Percentiles rank a stretch among this genome's conserved stretches.
phyloP scores from a whole-genome alignment of 2,329 filamentous ascomycete species.

The Calonectria ilicicola region DNA sequence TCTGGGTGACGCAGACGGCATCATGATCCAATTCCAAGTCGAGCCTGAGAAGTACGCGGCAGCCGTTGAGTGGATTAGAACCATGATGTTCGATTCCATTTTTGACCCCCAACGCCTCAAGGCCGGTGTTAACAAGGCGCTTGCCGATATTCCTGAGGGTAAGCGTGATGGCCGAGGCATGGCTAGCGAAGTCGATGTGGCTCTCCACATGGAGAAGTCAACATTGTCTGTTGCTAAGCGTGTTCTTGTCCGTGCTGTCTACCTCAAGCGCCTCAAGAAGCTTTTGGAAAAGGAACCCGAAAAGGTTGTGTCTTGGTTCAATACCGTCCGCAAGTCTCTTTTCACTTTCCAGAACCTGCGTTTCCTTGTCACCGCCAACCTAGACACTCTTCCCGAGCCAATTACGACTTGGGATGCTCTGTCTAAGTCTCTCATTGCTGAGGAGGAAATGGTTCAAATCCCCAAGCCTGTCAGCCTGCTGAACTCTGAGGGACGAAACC shows the following conservation, averaged over 20 bases:
- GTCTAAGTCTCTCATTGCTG: slow-evolving; percentile 53
- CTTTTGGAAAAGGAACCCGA: slow-evolving; percentile 82
- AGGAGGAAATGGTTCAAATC: slow-evolving; percentile 73
- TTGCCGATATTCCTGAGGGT: slow-evolving; percentile 90
- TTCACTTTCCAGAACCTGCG: slow-evolving; percentile 90
- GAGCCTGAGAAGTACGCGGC: slow-evolving; percentile 89
- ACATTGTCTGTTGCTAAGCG: slow-evolving; percentile 83
- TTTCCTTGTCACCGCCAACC: slow-evolving; percentile 83
- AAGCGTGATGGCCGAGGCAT: slow-evolving; percentile 86
- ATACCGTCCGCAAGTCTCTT: slow-evolving; percentile 79
- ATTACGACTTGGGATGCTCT: slow-evolving; percentile 80
- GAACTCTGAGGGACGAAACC: slow-evolving; percentile 78
- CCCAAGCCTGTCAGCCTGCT: slow-evolving; percentile 78
- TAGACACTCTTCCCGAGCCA: slow-evolving; percentile 79
- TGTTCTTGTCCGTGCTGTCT: slow-evolving; percentile 87
- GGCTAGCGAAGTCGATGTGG: slow-evolving; percentile 75
- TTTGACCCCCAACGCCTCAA: slow-evolving; percentile 79
- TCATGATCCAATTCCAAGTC: slow-evolving; percentile 85
- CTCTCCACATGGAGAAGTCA: slow-evolving; percentile 82
- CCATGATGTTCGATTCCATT: slow-evolving; percentile 88
- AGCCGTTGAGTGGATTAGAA: slow-evolving; percentile 85
- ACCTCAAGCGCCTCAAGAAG: slow-evolving; percentile 87
- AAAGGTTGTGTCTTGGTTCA: slow-evolving; percentile 80
- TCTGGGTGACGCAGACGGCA: slow-evolving; percentile 83
- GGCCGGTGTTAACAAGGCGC: slow-evolving; percentile 79